Evolutionary conservation across 176 grass and related monocot genomes (phyloP), one percentile per base, ranked within the genome.

Genomic region (Carex littledalei): DNA sequence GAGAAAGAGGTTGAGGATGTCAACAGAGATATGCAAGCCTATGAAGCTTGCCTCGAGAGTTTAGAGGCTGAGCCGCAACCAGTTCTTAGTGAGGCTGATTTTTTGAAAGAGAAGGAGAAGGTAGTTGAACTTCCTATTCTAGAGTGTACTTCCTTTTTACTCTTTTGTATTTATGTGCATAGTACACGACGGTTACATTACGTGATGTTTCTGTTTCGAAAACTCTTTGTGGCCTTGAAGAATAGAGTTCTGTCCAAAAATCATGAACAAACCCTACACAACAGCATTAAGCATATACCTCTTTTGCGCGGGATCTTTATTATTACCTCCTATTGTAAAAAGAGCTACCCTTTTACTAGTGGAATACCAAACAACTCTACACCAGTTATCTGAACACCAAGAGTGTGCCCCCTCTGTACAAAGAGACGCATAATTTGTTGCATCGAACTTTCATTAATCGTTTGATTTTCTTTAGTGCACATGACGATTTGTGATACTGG

Each of bases 1-100:
- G 93, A 94, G 61, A 96, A 92, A 86, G 93, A 95, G 81, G 91
- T 99, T 54, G 93, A 99, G 60, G 91, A 96, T 91, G 87, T 92
- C 59, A 94, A 92, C 82, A 78, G 84, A 73, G 93, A 99, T 41
- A 96, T 94, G 83, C 93, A 96, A 92, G 88, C 91, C 63, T 99
- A 99, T 80, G 97, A 99, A 85, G 62, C 90, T 12, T 96, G 88
- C 82, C 88, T 96, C 68, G 90, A 94, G 81, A 76, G 82, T 37
- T 88, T 90, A 85, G 90, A 94, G 61, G 77, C 86, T 62, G 93
- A 99, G 84, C 87, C 87, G 20, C 92, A 86, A 65, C 89, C 84
- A 34, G 14, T 94, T 80, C 93, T 99, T 52, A 99, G 88, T 20
- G 97, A 95, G 81, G 76, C 87, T 32, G 88, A 94, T 55, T 99